Conservation (phyloP, 257 asterid genomes). For the Solanum paucissectum region DNA sequence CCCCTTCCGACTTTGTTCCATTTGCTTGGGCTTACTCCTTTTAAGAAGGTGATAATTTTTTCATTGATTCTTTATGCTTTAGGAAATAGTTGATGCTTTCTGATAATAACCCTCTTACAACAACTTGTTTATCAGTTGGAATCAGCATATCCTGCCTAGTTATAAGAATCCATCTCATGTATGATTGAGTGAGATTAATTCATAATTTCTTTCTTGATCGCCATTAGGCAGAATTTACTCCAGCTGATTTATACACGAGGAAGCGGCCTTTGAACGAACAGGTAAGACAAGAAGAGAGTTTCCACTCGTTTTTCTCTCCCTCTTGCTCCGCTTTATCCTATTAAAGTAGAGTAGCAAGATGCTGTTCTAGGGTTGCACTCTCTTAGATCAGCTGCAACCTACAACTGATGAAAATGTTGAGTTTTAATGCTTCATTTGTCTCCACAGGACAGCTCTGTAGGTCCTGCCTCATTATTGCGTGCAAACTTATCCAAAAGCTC, state of each 20-base stretch:
- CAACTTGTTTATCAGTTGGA: neutral
- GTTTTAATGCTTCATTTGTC: constrained; percentile 10
- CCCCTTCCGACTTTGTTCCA: constrained; percentile 86
- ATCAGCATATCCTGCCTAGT: neutral
- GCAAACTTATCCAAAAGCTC: constrained; percentile 30
- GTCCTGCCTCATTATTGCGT: constrained; percentile 40
- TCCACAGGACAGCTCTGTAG: constrained; percentile 45
- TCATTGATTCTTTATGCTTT: neutral
- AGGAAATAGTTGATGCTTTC: neutral
- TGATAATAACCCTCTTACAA: neutral
- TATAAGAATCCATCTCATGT: neutral
- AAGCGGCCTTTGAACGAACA: constrained; percentile 65
- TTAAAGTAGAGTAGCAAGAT: neutral
- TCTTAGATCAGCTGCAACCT: neutral
- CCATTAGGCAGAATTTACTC: constrained; percentile 76
- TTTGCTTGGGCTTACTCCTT: constrained; percentile 72
- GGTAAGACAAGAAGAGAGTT: constrained; percentile 28
- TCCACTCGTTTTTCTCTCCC: neutral
- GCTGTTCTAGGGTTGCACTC: neutral
- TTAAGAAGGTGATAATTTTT: constrained; percentile 49
- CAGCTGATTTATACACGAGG: constrained; percentile 67
- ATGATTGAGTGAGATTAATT: constrained; percentile 4
- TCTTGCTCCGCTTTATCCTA: neutral
- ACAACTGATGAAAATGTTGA: neutral
- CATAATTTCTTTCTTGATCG: constrained; percentile 1